Evolutionary conservation across 2,329 filamentous ascomycete genomes (phyloP).

Genomic region (Xylariaceae sp.): DNA sequence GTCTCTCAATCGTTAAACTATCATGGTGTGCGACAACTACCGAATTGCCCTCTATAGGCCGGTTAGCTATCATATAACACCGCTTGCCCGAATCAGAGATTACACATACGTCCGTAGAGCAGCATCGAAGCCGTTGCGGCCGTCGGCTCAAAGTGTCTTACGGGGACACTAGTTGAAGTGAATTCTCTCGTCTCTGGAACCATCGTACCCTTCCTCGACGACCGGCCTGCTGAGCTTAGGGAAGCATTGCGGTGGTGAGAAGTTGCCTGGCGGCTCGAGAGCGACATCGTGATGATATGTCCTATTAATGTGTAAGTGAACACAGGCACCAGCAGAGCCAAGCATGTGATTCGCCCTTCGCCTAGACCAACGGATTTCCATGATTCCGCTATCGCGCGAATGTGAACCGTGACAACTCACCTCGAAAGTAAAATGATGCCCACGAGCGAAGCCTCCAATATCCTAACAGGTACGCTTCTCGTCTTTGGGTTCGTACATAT

Average conservation of each 20-base stretch:
- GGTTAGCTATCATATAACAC: constrained; percentile 16
- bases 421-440: constrained; percentile 28
- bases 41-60: constrained; percentile 57
- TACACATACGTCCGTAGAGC: constrained; percentile 60
- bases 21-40: constrained; percentile 91
- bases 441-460: constrained; percentile 33
- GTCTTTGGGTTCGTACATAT: constrained; percentile 38
- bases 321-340: constrained; percentile 5
- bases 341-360: constrained; percentile 11
- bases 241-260: constrained; percentile 56
- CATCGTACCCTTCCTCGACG: constrained; percentile 42
- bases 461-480: constrained; percentile 39
- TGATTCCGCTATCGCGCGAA: constrained; percentile 1
- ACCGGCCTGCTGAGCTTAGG: constrained; percentile 49
- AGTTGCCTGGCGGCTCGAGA: constrained; percentile 40
- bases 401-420: constrained; percentile 23
- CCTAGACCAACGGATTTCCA: constrained; percentile 3
- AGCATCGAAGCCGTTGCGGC: constrained; percentile 88
- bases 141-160: constrained; percentile 71
- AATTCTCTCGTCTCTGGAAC: constrained; percentile 46
- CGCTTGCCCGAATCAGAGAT: not conserved
- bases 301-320: constrained; percentile 26
- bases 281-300: constrained; percentile 51
- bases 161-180: constrained; percentile 42
- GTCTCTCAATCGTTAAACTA: constrained; percentile 78